These are phyloP conservation scores for Tricholoma sp. DNA, from an alignment of 768 basidiomycete species.

Conservation along the genomic window DNA sequence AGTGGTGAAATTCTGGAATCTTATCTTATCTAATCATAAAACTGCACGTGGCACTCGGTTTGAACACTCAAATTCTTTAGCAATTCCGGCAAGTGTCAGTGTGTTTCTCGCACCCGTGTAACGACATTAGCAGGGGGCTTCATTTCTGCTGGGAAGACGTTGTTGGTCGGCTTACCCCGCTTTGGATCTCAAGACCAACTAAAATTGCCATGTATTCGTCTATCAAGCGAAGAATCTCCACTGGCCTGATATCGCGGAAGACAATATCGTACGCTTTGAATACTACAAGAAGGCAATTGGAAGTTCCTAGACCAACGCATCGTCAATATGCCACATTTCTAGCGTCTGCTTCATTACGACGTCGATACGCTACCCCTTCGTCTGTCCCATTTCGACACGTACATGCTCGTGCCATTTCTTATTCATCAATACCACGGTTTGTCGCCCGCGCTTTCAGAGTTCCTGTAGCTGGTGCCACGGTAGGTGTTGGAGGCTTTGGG, in stretches of 20 bases:
- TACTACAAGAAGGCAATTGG: constrained; percentile 29
- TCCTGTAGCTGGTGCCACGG: constrained; percentile 81
- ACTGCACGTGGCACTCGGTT: neutral
- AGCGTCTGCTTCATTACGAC: constrained; percentile 48
- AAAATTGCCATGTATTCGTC: constrained; percentile 12
- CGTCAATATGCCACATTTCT: constrained; percentile 56
- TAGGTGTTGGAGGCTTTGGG: constrained; percentile 86
- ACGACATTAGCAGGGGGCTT: neutral
- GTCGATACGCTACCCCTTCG: constrained; percentile 39
- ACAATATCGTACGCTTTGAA: constrained; percentile 49
- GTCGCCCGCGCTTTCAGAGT: constrained; percentile 84
- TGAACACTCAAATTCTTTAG: neutral
- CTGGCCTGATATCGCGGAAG: constrained; percentile 31
- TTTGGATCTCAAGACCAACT: neutral
- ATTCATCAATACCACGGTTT: constrained; percentile 84
- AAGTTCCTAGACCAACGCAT: constrained; percentile 40
- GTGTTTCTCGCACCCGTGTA: too few species aligned
- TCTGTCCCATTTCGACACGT: constrained; percentile 52
- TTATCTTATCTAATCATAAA: neutral
- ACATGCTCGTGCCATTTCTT: constrained; percentile 75
- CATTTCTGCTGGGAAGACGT: neutral
- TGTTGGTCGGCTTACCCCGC: neutral
- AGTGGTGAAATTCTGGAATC: too few species aligned
- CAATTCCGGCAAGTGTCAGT: too few species aligned
- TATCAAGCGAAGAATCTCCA: constrained; percentile 13